Conservation (phyloP, 768 basidiomycete species). For the Tephrocybe sp. region DNA sequence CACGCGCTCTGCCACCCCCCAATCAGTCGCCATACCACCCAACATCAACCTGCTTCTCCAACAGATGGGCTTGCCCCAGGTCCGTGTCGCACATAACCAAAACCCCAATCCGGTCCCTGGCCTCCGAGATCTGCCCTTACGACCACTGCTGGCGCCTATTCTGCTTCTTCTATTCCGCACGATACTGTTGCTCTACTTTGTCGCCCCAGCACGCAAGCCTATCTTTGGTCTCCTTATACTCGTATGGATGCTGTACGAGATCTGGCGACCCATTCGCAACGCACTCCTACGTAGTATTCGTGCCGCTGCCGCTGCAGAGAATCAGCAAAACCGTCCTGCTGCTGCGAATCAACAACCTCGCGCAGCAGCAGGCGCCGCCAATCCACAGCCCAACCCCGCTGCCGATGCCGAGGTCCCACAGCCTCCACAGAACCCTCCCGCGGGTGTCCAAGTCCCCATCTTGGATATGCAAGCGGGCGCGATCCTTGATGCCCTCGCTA, state of each 20-base stretch:
- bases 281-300: constrained; percentile 37
- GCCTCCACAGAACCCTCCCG: constrained; percentile 17
- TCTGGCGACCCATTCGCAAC: constrained; percentile 67
- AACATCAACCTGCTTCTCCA: constrained; percentile 63
- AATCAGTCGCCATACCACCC: constrained; percentile 38
- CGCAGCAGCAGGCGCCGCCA: constrained; percentile 4
- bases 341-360: constrained; percentile 7
- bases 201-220: constrained; percentile 73
- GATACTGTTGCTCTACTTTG: constrained; percentile 70
- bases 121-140: constrained; percentile 60
- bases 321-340: constrained; percentile 24
- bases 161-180: constrained; percentile 70
- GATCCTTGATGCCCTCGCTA: constrained; percentile 52
- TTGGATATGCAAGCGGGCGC: constrained; percentile 32
- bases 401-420: constrained; percentile 17
- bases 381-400: constrained; percentile 15
- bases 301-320: constrained; percentile 32
- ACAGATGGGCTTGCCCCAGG: constrained; percentile 60
- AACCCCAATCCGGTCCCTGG: constrained; percentile 34
- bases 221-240: constrained; percentile 65
- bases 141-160: constrained; percentile 67
- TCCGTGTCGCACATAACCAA: constrained; percentile 37
- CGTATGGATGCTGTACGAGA: constrained; percentile 74
- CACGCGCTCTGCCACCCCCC: constrained; percentile 23
- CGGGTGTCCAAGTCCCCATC: constrained; percentile 17